Conservation (phyloP, 352 stramenopile species). For the Phytophthora litchii region DNA sequence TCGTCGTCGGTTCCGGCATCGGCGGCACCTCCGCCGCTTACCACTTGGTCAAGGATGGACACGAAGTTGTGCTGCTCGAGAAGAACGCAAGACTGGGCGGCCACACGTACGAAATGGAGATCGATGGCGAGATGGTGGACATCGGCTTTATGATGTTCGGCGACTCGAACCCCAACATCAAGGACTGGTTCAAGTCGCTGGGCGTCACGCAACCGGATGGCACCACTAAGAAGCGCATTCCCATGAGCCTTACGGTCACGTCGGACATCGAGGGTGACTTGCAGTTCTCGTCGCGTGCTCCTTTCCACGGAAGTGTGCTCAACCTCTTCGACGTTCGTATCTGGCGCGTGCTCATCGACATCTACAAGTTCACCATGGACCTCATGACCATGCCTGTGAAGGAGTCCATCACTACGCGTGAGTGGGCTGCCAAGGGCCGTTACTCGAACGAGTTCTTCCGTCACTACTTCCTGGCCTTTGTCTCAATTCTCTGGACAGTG, state of each 20-base stretch:
- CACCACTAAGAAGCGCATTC: constrained; percentile 87
- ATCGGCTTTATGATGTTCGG: constrained; percentile 92
- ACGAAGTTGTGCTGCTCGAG: constrained; percentile 84
- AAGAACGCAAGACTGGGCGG: constrained; percentile 82
- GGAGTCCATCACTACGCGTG: constrained; percentile 70
- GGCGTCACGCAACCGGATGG: constrained; percentile 85
- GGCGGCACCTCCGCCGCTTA: constrained; percentile 85
- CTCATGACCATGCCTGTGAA: constrained; percentile 87
- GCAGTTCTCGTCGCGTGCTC: constrained; percentile 85
- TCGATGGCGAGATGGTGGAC: constrained; percentile 85
- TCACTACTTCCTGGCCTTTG: constrained; percentile 89
- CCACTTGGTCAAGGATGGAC: constrained; percentile 82
- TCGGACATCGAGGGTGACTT: constrained; percentile 82
- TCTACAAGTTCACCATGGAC: constrained; percentile 89
- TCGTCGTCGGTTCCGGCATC: constrained; percentile 86
- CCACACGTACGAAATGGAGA: constrained; percentile 89
- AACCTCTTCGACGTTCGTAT: constrained; percentile 80
- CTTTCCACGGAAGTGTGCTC: constrained; percentile 65
- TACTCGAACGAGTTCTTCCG: constrained; percentile 89
- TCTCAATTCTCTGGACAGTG: constrained; percentile 87
- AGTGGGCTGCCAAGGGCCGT: constrained; percentile 67
- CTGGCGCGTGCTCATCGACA: constrained; percentile 87
- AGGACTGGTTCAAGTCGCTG: constrained; percentile 89
- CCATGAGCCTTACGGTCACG: constrained; percentile 88
- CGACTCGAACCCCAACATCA: constrained; percentile 92